Conservation (phyloP, 2,329 filamentous ascomycete species). For the Fusarium pseudonygamai region DNA sequence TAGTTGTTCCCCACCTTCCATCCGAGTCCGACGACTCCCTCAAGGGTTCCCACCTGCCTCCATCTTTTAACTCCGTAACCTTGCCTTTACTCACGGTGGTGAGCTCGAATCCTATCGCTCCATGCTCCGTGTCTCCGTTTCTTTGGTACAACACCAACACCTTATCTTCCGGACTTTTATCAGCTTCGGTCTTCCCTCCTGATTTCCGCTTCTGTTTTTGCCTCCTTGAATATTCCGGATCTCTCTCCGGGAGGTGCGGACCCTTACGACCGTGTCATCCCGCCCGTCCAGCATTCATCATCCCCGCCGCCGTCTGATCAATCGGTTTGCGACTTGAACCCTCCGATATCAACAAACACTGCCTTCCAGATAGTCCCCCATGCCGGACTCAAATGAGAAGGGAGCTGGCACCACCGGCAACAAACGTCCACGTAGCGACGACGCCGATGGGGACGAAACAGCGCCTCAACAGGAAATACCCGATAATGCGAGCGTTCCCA, state of each 20-base stretch:
- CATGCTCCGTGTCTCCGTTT: conserved; percentile 18
- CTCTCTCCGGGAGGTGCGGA: conserved; percentile 22
- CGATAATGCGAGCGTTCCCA: conserved; percentile 70
- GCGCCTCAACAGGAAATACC: conserved; percentile 52
- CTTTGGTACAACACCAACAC: conserved; percentile 7
- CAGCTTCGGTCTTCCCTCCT: not conserved
- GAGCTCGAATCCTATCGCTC: conserved; percentile 16
- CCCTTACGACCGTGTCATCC: conserved; percentile 8
- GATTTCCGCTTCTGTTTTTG: not conserved
- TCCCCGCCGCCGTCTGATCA: conserved; percentile 31
- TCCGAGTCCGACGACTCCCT: conserved; percentile 7
- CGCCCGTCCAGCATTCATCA: conserved; percentile 1
- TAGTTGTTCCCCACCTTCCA: conserved; percentile 4
- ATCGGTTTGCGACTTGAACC: conserved; percentile 10
- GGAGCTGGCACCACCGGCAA: conserved; percentile 47
- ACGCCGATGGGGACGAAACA: conserved; percentile 47
- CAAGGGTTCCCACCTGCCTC: conserved; percentile 23
- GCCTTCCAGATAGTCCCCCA: conserved; percentile 27
- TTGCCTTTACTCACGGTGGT: conserved; percentile 1
- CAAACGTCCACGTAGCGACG: conserved; percentile 43
- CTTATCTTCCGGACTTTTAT: conserved; percentile 3
- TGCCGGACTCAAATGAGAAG: conserved; percentile 52
- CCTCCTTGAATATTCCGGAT: not conserved
- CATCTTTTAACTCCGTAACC: conserved; percentile 26
- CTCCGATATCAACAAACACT: conserved; percentile 10